These are phyloP conservation scores for Penicillium verrucosum DNA, from an alignment of 2,329 filamentous ascomycete species.

Conservation along the genomic window DNA sequence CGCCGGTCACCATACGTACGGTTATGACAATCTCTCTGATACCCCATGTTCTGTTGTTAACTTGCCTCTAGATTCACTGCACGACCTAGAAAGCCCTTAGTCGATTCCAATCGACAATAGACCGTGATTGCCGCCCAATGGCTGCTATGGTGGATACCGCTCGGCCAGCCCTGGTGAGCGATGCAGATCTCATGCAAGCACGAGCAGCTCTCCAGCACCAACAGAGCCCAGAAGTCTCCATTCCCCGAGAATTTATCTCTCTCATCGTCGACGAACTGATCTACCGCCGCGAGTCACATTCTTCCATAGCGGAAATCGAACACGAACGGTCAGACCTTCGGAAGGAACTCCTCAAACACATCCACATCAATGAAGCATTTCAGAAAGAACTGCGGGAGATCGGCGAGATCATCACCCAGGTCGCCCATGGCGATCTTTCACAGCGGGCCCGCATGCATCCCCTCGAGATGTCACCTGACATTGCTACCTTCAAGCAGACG, in stretches of 20 bases:
- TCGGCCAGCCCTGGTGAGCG: constrained; percentile 17
- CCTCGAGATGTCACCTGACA: constrained; percentile 25
- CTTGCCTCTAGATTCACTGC: background rate
- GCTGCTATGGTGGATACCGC: constrained; percentile 16
- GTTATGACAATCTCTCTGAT: background rate
- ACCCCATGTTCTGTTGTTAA: background rate
- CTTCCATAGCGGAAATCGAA: constrained; percentile 20
- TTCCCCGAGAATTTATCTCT: constrained; percentile 23
- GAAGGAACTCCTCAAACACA: constrained; percentile 25
- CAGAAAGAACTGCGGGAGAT: constrained; percentile 28
- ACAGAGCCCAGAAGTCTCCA: constrained; percentile 19
- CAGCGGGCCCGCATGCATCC: constrained; percentile 24
- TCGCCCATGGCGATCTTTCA: constrained; percentile 25
- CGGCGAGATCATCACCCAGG: constrained; percentile 28
- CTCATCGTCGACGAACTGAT: constrained; percentile 26
- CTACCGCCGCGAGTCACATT: constrained; percentile 22
- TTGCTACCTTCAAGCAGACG: constrained; percentile 59
- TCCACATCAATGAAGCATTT: constrained; percentile 28
- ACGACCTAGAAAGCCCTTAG: too few relatives aligned
- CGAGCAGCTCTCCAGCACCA: constrained; percentile 24
- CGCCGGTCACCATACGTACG: background rate
- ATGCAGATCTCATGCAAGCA: constrained; percentile 24
- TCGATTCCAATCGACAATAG: background rate
- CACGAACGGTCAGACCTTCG: constrained; percentile 21
- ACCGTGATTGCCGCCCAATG: constrained; percentile 6